These are phyloP conservation scores for Trametes pubescens DNA, from an alignment of 1,284 basidiomycete species.

Conservation along the genomic window DNA sequence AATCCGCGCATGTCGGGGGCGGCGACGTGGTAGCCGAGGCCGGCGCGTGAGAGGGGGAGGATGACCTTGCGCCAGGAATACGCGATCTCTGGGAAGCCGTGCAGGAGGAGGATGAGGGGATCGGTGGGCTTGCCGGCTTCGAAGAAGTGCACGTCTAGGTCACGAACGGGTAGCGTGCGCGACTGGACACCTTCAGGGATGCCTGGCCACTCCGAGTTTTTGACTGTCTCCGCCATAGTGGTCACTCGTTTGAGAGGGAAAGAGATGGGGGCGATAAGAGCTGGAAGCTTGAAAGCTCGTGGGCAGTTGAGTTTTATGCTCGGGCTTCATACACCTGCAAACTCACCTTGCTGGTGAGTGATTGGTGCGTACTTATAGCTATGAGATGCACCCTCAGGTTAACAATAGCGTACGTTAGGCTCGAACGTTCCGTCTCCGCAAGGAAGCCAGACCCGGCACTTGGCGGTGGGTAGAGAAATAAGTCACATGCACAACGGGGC, in stretches of 20 bases:
- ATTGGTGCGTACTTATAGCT: too few species aligned
- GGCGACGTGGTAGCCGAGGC: slow-evolving; percentile 44
- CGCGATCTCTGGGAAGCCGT: slow-evolving; percentile 72
- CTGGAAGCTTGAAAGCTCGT: neutral
- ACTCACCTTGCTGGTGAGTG: too few species aligned
- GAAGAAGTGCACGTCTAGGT: slow-evolving; percentile 60
- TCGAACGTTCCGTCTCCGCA: too few species aligned
- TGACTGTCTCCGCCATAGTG: neutral
- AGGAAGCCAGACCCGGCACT: too few species aligned
- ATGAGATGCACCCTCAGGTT: too few species aligned
- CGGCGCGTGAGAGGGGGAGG: slow-evolving; percentile 52
- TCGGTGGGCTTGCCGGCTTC: slow-evolving; percentile 50
- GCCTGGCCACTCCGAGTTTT: slow-evolving; percentile 6
- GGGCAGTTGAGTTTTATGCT: too few species aligned
- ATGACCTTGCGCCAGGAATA: slow-evolving; percentile 71
- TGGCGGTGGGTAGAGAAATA: too few species aligned
- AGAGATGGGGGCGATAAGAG: neutral
- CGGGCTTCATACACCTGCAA: too few species aligned
- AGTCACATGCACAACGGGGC: too few species aligned
- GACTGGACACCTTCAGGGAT: slow-evolving; percentile 31
- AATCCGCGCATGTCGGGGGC: slow-evolving; percentile 47
- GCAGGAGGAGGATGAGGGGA: slow-evolving; percentile 64
- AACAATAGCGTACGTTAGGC: too few species aligned
- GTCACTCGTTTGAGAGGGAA: neutral
- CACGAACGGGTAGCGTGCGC: slow-evolving; percentile 42